Base-by-base conservation (phyloP, 164 flowering plant genomes). In the Warburgia ugandensis region DNA sequence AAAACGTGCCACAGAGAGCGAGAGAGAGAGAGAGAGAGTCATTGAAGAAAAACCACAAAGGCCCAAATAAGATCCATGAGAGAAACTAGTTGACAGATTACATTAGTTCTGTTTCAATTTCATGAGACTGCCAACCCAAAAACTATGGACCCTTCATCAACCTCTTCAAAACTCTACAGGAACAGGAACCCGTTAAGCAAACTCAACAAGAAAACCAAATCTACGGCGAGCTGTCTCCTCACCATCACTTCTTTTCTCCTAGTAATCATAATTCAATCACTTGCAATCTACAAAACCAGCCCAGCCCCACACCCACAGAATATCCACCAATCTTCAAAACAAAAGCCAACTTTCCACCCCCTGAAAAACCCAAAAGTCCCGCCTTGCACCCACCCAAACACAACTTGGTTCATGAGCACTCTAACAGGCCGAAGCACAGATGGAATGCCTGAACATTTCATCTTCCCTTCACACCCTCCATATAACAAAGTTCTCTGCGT, bases 361-460 rank as follows among this genome's bases (percentile, higher is more conserved):
- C 33, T 55, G 10, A 45, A 21, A 26, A 35, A 56, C 44, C 51
- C 45, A 16, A 33, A 19, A n/a, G 43, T 45, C 25, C 51, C 59
- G 10, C 51, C 59, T 6, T 45, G 35, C 50, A 44, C 51, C 4
- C 25, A 45, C 43, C 59, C 59, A n/a, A 55, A 55, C 51, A 45
- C 23, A 36, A 50, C 50, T 23, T 58, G 62, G 62, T 50, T 58
- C 49, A 58, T 58, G 55, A 58, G 56, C 55, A 58, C 48, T 23
- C 25, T 50, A 8, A 25, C 13, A 4, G 55, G 54, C 16, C 22
- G 31, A 4, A 38, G 29, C 47, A 6, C 8, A 1, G 48, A 49
- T 37, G 53, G 60, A 39, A 58, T 39, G 45, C 52, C 45, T 3
- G 55, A 42, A 26, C 54, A 48, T 55, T 50, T 58, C 33, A 17